Conservation (phyloP, 352 stramenopile species). For the Globisporangium middletonii region DNA sequence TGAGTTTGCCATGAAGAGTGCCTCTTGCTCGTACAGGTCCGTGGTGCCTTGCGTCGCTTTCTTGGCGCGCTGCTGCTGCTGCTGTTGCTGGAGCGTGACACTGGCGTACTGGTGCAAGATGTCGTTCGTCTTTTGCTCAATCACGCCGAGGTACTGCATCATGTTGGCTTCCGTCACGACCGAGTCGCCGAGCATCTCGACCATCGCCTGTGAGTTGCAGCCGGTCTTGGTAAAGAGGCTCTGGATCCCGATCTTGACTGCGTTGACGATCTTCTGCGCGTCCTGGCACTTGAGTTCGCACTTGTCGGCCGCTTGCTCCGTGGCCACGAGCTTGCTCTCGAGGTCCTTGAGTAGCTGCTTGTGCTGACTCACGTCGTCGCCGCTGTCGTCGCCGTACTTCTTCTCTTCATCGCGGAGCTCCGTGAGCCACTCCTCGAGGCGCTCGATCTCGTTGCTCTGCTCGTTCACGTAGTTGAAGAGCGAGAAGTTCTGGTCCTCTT, state of each 20-base stretch:
- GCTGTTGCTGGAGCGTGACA: slow-evolving; percentile 35
- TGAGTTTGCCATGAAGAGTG: slow-evolving; percentile 22
- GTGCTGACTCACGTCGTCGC: slow-evolving; percentile 85
- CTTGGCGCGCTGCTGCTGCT: slow-evolving; percentile 33
- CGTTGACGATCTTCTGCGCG: slow-evolving; percentile 85
- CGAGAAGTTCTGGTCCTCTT: slow-evolving; percentile 96
- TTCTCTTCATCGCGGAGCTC: slow-evolving; percentile 76
- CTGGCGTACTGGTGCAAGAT: slow-evolving; percentile 87
- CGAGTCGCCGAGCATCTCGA: slow-evolving; percentile 81
- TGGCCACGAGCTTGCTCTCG: slow-evolving; percentile 68
- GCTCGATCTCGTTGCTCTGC: slow-evolving; percentile 92
- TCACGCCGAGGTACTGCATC: slow-evolving; percentile 92
- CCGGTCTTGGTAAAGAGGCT: slow-evolving; percentile 75
- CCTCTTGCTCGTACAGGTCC: slow-evolving; percentile 40
- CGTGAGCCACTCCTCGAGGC: slow-evolving; percentile 81
- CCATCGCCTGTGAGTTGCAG: slow-evolving; percentile 73
- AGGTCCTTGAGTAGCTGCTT: slow-evolving; percentile 88
- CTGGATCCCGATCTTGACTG: slow-evolving; percentile 83
- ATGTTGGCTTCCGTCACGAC: slow-evolving; percentile 93
- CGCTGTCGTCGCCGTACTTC: slow-evolving; percentile 78
- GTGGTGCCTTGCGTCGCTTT: slow-evolving; percentile 3
- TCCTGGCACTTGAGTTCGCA: slow-evolving; percentile 89
- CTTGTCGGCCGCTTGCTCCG: slow-evolving; percentile 82
- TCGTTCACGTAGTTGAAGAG: slow-evolving; percentile 95
- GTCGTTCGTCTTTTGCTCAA: slow-evolving; percentile 93